Evolutionary conservation across 1,284 basidiomycete genomes (phyloP), one percentile per base, ranked within the genome.

Genomic region (Ganoderma boninense): DNA sequence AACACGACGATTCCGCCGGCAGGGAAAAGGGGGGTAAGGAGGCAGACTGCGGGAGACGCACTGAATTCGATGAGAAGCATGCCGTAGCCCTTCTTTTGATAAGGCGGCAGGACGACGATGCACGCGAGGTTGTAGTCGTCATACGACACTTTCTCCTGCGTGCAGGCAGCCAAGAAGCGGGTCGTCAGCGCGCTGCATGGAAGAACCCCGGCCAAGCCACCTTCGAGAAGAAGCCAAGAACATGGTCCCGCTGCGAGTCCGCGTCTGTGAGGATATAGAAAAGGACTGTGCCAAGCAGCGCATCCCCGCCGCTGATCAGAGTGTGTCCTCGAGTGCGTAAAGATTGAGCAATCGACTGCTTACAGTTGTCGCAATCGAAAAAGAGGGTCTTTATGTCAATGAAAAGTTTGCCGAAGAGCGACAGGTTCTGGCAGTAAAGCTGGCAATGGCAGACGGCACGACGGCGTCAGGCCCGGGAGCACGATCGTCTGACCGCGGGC

Each of bases 21-120:
- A n/a, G 49, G 49, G 49, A 8, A 11, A 26, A 32, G 29, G 49
- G 49, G 49, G 23, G 43, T 10, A 23, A 52, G 23, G 49, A 52
- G 49, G 49, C 49, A 52, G 57, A 67, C 52, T 57, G 64, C 42
- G 65, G n/a, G 26, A 26, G 49, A 85, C 87, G 66, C 76, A 97
- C 97, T 98, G 85, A 99, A 98, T 84, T 99, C 97, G 77, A 99
- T 99, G 87, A 99, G 89, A 49, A 99, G 89, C 85, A 96, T 97
- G 4, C 97, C 97, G 77, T 94, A 99, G 8, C 96, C 94, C 76
- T 92, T 89, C 73, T 92, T 89, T 79, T 99, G 97, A 78, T 92
- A 97, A 18, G 97, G 97, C 1, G 97, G 98, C 66, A 99, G 90
- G 2, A 95, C 96, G 73, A 99, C 92, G 76, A 99, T 99, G 81